Conservation (phyloP, 768 basidiomycete genomes). For the Lactarius vividus region DNA sequence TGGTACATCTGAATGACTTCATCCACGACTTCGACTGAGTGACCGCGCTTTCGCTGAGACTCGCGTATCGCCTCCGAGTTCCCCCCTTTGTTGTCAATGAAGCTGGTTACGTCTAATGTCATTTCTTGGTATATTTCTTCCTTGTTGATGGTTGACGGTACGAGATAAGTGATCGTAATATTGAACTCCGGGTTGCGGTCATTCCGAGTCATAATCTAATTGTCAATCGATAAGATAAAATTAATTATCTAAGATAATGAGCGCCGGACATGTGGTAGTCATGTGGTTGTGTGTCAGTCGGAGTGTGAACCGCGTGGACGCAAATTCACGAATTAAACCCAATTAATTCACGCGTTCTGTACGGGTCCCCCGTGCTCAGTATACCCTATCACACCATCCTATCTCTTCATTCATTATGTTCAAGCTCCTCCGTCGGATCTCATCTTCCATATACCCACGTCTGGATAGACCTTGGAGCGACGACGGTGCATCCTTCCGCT, state of each 20-base stretch:
- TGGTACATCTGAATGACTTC: conserved; percentile 89
- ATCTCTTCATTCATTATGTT: conserved; percentile 47
- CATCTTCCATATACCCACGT: conserved; percentile 64
- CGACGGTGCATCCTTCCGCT: conserved; percentile 44
- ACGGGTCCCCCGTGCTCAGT: background rate
- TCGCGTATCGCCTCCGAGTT: conserved; percentile 87
- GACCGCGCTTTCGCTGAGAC: conserved; percentile 88
- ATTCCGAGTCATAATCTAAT: background rate
- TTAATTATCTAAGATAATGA: conserved; percentile 11
- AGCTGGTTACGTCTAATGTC: conserved; percentile 79
- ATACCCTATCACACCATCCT: conserved; percentile 1
- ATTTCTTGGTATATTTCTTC: conserved; percentile 38
- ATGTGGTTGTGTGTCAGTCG: conserved; percentile 15
- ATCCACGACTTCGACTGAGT: conserved; percentile 89
- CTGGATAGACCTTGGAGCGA: conserved; percentile 76
- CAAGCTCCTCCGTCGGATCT: conserved; percentile 67
- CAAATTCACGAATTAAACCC: conserved; percentile 1
- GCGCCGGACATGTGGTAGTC: background rate
- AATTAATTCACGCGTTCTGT: conserved; percentile 4
- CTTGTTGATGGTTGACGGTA: background rate
- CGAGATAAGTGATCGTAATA: background rate
- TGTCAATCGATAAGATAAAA: conserved; percentile 17
- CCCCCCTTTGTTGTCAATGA: conserved; percentile 88
- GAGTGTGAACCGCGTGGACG: conserved; percentile 22
- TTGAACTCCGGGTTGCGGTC: background rate